phyloP scores from a whole-genome alignment of 805 yeast species.

The Ogataea minuta region DNA sequence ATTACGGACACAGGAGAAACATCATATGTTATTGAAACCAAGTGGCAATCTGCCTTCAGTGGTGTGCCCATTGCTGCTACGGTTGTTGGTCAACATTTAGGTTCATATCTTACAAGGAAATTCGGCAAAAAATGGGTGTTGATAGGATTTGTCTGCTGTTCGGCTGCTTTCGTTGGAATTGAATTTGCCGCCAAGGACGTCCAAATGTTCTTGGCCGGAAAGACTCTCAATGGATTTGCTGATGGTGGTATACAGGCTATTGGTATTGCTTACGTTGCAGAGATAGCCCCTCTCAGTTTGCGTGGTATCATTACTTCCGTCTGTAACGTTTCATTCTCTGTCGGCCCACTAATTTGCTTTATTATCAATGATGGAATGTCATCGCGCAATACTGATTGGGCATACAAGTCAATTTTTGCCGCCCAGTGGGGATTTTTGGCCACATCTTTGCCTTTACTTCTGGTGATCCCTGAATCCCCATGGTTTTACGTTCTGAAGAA shows the following conservation, averaged over 20 bases:
- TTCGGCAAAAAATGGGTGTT: slow-evolving; percentile 39
- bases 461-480: slow-evolving; percentile 24
- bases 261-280: slow-evolving; percentile 42
- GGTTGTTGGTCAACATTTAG: slow-evolving; percentile 37
- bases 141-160: slow-evolving; percentile 29
- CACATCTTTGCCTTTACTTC: slow-evolving; percentile 6
- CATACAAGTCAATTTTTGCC: slow-evolving; percentile 19
- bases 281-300: slow-evolving; percentile 49
- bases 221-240: slow-evolving; percentile 40
- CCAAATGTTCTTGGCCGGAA: slow-evolving; percentile 40
- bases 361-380: slow-evolving; percentile 9
- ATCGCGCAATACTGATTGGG: slow-evolving; percentile 5
- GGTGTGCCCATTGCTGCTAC: slow-evolving; percentile 34
- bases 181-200: slow-evolving; percentile 40
- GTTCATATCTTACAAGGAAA: slow-evolving; percentile 35
- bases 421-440: slow-evolving; percentile 23
- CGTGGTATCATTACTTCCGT: slow-evolving; percentile 36
- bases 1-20: slow-evolving; percentile 36
- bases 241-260: slow-evolving; percentile 44
- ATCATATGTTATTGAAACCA: slow-evolving; percentile 35
- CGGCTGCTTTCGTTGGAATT: slow-evolving; percentile 38
- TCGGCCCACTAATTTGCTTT: slow-evolving; percentile 24
- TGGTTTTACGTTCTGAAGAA: slow-evolving; percentile 31
- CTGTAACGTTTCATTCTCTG: slow-evolving; percentile 37
- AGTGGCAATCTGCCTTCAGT: slow-evolving; percentile 43